phyloP scores from a whole-genome alignment of 192 early-diverging fungal species.

The Gaertneriomyces semiglobifer region DNA sequence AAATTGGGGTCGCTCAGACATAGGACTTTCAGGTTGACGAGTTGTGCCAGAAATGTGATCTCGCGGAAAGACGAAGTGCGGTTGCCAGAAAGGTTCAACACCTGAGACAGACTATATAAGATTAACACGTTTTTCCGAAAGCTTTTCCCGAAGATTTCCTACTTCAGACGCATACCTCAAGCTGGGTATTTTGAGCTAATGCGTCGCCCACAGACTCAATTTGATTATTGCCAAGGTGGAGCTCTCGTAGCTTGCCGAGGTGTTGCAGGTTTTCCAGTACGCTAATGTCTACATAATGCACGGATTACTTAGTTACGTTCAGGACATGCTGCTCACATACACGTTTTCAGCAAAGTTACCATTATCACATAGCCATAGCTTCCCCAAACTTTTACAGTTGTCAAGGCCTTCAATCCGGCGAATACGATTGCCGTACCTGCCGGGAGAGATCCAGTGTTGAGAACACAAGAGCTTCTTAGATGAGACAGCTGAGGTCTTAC shows the following conservation, averaged over 20 bases:
- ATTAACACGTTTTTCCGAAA: not conserved
- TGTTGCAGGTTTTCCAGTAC: slow-evolving; percentile 40
- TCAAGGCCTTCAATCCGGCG: slow-evolving; percentile 50
- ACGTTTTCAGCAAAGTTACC: slow-evolving; percentile 31
- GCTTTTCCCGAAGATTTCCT: not conserved
- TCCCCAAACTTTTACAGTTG: slow-evolving; percentile 40
- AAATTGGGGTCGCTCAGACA: slow-evolving; percentile 54
- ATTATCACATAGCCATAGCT: slow-evolving; percentile 55
- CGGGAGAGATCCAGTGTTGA: not conserved
- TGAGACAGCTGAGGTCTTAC: slow-evolving; percentile 23
- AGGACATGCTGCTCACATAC: slow-evolving; percentile 12
- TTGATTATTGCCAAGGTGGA: slow-evolving; percentile 48
- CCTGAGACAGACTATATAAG: slow-evolving; percentile 19
- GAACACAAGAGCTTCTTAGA: not conserved
- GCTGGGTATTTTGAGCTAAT: slow-evolving; percentile 35
- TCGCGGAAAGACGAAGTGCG: slow-evolving; percentile 55
- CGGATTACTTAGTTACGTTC: not conserved
- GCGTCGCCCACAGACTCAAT: slow-evolving; percentile 45
- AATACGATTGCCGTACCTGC: slow-evolving; percentile 54
- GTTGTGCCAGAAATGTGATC: slow-evolving; percentile 48
- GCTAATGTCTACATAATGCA: slow-evolving; percentile 38
- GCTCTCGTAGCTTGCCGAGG: slow-evolving; percentile 32
- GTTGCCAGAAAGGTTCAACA: slow-evolving; percentile 55
- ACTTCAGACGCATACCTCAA: slow-evolving; percentile 21
- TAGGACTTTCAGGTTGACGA: slow-evolving; percentile 44